These are phyloP conservation scores for Ophiostoma montium DNA, from an alignment of 2,329 filamentous ascomycete genomes.

Conservation along the genomic window DNA sequence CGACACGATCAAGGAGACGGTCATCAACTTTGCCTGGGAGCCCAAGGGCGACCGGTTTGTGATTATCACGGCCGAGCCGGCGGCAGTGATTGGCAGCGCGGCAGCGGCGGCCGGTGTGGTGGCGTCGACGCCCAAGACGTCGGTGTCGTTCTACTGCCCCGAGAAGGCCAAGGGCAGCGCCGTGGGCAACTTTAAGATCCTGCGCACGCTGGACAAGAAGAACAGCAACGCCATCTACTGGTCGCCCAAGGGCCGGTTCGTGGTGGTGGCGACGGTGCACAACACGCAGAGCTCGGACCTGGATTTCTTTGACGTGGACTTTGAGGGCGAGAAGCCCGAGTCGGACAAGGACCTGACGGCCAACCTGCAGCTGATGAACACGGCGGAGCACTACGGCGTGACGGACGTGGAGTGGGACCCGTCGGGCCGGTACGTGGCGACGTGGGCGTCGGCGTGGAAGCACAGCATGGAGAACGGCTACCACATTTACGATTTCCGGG, in stretches of 20 bases:
- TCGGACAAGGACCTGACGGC: conserved; percentile 86
- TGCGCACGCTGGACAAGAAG: conserved; percentile 95
- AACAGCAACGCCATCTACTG: conserved; percentile 99
- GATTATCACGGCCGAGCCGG: conserved; percentile 84
- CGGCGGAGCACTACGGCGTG: conserved; percentile 88
- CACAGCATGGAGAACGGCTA: conserved; percentile 99
- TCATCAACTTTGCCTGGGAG: conserved; percentile 99
- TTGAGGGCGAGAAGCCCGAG: conserved; percentile 91
- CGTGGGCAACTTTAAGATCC: conserved; percentile 89
- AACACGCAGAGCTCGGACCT: conserved; percentile 90
- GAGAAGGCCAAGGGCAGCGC: conserved; percentile 77
- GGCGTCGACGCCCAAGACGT: conserved; percentile 82
- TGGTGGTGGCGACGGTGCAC: conserved; percentile 83
- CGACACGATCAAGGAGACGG: conserved; percentile 93
- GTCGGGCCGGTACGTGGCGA: conserved; percentile 85
- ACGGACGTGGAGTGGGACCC: conserved; percentile 98
- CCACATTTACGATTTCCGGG: conserved; percentile 94
- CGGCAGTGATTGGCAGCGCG: conserved; percentile 47
- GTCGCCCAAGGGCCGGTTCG: conserved; percentile 90
- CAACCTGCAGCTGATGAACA: conserved; percentile 90
- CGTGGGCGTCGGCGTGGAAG: conserved; percentile 90
- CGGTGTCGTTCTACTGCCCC: conserved; percentile 90
- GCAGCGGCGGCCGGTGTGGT: conserved; percentile 70
- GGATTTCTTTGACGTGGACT: conserved; percentile 96
- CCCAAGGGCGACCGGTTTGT: conserved; percentile 96